Evolutionary conservation across 1,284 basidiomycete species (phyloP).

Genomic region (Trichosporon coremiiforme): DNA sequence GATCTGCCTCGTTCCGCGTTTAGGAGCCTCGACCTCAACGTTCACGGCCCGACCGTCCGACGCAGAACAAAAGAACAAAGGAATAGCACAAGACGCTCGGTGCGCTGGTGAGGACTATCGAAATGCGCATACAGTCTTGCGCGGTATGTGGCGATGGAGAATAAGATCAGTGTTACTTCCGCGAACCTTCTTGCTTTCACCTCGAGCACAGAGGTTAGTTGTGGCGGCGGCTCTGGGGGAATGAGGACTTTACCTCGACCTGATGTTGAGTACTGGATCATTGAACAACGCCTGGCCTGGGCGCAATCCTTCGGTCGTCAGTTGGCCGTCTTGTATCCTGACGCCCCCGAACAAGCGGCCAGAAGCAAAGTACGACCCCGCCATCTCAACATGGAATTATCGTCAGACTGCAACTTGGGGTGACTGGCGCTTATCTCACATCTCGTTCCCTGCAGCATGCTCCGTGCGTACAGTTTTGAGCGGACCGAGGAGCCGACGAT

Average conservation of each 20-base stretch:
- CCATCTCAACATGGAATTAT: neutral
- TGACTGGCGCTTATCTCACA: neutral
- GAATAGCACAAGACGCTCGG: neutral
- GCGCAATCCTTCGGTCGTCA: no score
- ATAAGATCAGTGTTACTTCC: conserved; percentile 5
- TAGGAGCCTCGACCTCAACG: neutral
- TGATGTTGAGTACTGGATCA: no score
- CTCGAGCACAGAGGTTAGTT: neutral
- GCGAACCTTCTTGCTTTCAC: neutral
- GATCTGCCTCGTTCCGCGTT: neutral
- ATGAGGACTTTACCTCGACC: neutral
- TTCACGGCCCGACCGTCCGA: neutral
- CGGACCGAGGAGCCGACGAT: neutral
- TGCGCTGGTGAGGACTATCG: neutral
- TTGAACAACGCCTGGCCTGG: no score
- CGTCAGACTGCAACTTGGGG: neutral
- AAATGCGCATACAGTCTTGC: neutral
- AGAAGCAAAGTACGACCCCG: neutral
- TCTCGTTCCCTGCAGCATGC: neutral
- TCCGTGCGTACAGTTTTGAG: neutral
- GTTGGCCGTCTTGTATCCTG: neutral
- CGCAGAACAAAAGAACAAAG: neutral
- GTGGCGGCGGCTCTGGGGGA: neutral
- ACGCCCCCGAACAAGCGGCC: neutral
- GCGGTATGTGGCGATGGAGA: neutral